phyloP scores from a whole-genome alignment of 1,139 yeast genomes.

The Hansenula sp. region DNA sequence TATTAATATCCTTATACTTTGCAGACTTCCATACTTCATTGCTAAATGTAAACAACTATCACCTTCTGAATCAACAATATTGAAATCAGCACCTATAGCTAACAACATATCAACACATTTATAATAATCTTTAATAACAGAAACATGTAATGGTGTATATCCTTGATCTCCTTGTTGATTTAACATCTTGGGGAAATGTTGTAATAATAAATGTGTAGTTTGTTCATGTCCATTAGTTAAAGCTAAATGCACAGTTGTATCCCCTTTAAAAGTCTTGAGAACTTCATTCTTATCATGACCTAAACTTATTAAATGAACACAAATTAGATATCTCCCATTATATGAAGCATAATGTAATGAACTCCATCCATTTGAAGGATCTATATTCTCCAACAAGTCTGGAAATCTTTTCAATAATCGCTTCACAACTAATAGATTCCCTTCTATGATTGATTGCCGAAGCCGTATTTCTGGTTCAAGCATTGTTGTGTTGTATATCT shows the following conservation, averaged over 20 bases:
- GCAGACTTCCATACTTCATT: slow-evolving; percentile 67
- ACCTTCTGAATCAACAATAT: slow-evolving; percentile 55
- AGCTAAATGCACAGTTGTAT: slow-evolving; percentile 77
- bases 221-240: slow-evolving; percentile 68
- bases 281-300: slow-evolving; percentile 48
- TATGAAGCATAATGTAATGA: slow-evolving; percentile 84
- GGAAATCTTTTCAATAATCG: slow-evolving; percentile 73
- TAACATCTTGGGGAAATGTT: slow-evolving; percentile 67
- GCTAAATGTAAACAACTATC: slow-evolving; percentile 80
- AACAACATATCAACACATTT: slow-evolving; percentile 69
- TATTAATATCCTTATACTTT: slow-evolving; percentile 58
- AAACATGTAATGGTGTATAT: slow-evolving; percentile 72
- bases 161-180: slow-evolving; percentile 56
- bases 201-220: slow-evolving; percentile 75
- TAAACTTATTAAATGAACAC: slow-evolving; percentile 52
- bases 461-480: slow-evolving; percentile 66
- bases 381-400: slow-evolving; percentile 68
- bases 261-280: slow-evolving; percentile 55
- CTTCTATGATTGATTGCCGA: slow-evolving; percentile 68
- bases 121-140: slow-evolving; percentile 61
- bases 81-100: slow-evolving; percentile 78
- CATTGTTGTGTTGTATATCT: slow-evolving; percentile 29
- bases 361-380: slow-evolving; percentile 79
- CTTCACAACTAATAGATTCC: slow-evolving; percentile 68
- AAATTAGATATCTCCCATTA: slow-evolving; percentile 74